phyloP scores from a whole-genome alignment of 225 moss, liverwort and hornwort genomes.

The Bryum argenteum region DNA sequence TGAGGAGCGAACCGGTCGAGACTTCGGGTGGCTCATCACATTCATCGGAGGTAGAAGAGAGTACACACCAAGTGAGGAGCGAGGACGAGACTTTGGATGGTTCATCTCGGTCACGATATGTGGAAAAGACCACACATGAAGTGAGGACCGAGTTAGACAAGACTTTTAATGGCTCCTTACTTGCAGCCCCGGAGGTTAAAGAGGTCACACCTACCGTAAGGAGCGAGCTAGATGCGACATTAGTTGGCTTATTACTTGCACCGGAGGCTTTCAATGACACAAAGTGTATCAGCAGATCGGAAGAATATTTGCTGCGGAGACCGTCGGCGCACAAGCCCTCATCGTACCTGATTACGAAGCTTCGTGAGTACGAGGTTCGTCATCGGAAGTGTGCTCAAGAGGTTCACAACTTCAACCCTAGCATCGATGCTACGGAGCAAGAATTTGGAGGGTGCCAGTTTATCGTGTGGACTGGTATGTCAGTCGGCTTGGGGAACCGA shows the following conservation, averaged over 20 bases:
- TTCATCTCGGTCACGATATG: too few relatives aligned
- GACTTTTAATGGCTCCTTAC: too few relatives aligned
- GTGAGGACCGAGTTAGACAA: constrained; percentile 27
- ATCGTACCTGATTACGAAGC: constrained; percentile 31
- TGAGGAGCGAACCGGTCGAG: too few relatives aligned
- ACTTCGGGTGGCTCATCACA: too few relatives aligned
- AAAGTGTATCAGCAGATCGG: constrained; percentile 44
- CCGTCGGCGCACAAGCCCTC: constrained; percentile 39
- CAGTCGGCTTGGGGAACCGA: constrained; percentile 75
- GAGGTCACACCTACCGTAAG: too few relatives aligned
- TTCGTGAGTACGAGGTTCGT: constrained; percentile 54
- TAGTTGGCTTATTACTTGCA: constrained; percentile 44
- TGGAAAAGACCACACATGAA: constrained; percentile 25
- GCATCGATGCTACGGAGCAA: constrained; percentile 31
- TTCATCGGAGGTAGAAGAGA: too few relatives aligned
- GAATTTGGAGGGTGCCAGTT: constrained; percentile 51
- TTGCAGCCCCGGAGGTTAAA: too few relatives aligned
- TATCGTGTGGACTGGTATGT: constrained; percentile 47
- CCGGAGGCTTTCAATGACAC: constrained; percentile 29
- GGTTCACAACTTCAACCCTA: constrained; percentile 34
- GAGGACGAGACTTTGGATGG: too few relatives aligned
- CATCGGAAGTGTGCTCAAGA: constrained; percentile 41
- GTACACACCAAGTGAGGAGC: too few relatives aligned
- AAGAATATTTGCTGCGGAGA: constrained; percentile 43
- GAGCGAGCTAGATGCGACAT: constrained; percentile 34